These are phyloP conservation scores for Suhomyces bolitotheri DNA, from an alignment of 1,139 yeast species.

Conservation along the genomic window DNA sequence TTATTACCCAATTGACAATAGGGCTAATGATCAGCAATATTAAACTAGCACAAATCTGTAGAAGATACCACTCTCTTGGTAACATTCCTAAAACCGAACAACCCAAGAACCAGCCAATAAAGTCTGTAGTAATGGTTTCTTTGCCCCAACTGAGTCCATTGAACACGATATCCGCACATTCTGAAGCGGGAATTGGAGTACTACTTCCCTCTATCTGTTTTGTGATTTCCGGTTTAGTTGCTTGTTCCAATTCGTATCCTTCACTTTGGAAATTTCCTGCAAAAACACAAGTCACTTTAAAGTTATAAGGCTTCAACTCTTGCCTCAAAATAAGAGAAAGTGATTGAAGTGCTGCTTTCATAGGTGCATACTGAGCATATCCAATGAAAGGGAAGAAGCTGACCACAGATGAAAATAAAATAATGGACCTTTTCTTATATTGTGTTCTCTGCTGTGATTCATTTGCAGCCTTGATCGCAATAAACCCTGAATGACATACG, in stretches of 20 bases:
- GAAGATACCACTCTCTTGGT: slow-evolving; percentile 62
- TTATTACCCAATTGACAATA: slow-evolving; percentile 53
- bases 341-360: slow-evolving; percentile 78
- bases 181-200: slow-evolving; percentile 62
- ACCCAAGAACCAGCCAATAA: slow-evolving; percentile 80
- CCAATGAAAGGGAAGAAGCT: slow-evolving; percentile 90
- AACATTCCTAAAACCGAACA: slow-evolving; percentile 66
- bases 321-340: slow-evolving; percentile 78
- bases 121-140: slow-evolving; percentile 78
- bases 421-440: slow-evolving; percentile 54
- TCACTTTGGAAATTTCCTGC: slow-evolving; percentile 93
- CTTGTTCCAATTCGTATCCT: slow-evolving; percentile 80
- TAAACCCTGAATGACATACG: slow-evolving; percentile 62
- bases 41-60: slow-evolving; percentile 50
- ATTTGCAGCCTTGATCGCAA: slow-evolving; percentile 28
- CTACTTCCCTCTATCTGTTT: slow-evolving; percentile 83
- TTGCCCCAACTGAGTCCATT: slow-evolving; percentile 62
- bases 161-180: slow-evolving; percentile 65
- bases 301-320: slow-evolving; percentile 69
- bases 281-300: slow-evolving; percentile 61
- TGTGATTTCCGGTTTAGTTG: slow-evolving; percentile 84
- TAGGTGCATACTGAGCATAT: slow-evolving; percentile 85
- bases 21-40: slow-evolving; percentile 67
- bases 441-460: slow-evolving; percentile 7
- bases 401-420: slow-evolving; percentile 77